Evolutionary conservation across 352 stramenopile genomes (phyloP), one percentile per base, ranked within the genome.

Genomic region (Pythium sp.): DNA sequence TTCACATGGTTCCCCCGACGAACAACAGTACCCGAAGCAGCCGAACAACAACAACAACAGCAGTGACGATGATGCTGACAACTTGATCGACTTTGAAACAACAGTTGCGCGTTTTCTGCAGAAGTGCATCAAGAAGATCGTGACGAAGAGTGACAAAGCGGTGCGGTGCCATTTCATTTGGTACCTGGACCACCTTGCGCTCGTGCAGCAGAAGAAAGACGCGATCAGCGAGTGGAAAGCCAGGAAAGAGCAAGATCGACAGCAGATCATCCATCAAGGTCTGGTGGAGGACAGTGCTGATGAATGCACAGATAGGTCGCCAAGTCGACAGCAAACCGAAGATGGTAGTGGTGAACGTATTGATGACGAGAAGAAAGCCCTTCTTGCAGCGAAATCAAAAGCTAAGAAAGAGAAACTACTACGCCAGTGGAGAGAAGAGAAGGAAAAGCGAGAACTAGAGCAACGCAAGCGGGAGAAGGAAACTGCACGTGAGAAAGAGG

Each of bases 161-260:
- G 67, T 94, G n/a, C 77, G 82, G 0, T 78, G 70, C 18, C 86
- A 94, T 69, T 78, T 89, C 18, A 72, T 86, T 14, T 94, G 86
- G 86, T 92, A 92, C 66, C 34, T 90, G 22, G 65, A 65, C 11
- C 76, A 93, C 24, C 47, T 91, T 32, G 32, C 71, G 30, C 69
- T 93, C 24, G 36, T 88, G 0, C 71, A 88, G 28, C 77, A 89
- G 61, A 93, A 93, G 61, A 90, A 89, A 46, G 62, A 72, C 0
- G 74, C 76, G 43, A 84, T 94, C 32, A 58, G 76, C 3, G 70
- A 77, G 24, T 94, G 86, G 86, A 87, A 84, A 53, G 30, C 65
- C 20, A 55, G 61, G 18, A 93, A 91, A 68, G 76, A 88, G 62
- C 64, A 62, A 15, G 72, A 86, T 24, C 78, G 79, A 0, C 65